phyloP scores from a whole-genome alignment of 768 basidiomycete genomes.

The Suillus bovinus region DNA sequence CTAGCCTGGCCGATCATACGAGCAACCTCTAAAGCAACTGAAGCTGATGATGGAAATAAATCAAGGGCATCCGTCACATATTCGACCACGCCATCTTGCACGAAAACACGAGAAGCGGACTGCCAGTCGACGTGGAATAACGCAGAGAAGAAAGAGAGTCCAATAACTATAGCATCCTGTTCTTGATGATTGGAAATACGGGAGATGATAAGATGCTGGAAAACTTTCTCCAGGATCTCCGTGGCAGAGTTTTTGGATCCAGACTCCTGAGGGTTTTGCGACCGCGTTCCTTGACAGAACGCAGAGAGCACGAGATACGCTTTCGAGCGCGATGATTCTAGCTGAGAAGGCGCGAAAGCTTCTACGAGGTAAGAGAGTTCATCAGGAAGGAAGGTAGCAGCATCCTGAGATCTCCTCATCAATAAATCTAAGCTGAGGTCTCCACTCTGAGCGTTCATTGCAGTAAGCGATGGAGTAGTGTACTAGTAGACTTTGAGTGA shows the following conservation, averaged over 20 bases:
- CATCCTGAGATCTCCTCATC: constrained; percentile 35
- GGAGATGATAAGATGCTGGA: constrained; percentile 50
- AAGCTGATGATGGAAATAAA: constrained; percentile 48
- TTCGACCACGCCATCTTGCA: constrained; percentile 61
- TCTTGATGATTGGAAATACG: constrained; percentile 60
- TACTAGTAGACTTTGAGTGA: background rate
- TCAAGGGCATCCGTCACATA: constrained; percentile 72
- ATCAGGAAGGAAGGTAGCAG: constrained; percentile 44
- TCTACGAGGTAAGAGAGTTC: constrained; percentile 54
- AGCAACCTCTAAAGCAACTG: constrained; percentile 60
- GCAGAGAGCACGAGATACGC: constrained; percentile 70
- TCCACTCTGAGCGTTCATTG: background rate
- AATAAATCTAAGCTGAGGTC: constrained; percentile 28
- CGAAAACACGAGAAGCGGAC: constrained; percentile 64
- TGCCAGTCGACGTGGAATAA: constrained; percentile 82
- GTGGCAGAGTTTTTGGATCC: constrained; percentile 46
- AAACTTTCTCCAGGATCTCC: constrained; percentile 46
- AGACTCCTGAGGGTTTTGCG: constrained; percentile 35
- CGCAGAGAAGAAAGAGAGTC: constrained; percentile 70
- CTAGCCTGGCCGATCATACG: constrained; percentile 76
- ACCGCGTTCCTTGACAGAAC: constrained; percentile 61
- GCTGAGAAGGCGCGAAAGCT: constrained; percentile 51
- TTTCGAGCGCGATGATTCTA: constrained; percentile 54
- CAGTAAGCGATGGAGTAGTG: background rate
- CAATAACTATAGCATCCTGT: constrained; percentile 44